Evolutionary conservation across 2,329 filamentous ascomycete species (phyloP).

Genomic region (Fusarium globosum): DNA sequence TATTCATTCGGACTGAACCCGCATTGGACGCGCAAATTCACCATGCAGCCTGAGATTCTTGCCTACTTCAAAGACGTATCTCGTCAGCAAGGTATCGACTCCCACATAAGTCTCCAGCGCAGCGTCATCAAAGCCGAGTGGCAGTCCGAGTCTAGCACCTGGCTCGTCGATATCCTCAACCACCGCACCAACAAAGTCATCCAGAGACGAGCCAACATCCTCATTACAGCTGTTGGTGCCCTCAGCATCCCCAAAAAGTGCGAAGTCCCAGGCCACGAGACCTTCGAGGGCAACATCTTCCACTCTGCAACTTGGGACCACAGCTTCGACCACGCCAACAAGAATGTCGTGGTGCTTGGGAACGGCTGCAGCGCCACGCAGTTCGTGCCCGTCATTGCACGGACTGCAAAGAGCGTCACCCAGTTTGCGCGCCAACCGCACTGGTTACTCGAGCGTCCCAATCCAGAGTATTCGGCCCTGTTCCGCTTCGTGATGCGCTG

Average conservation of each 20-base stretch:
- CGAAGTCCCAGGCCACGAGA: background rate
- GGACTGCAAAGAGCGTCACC: background rate
- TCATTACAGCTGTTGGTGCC: background rate
- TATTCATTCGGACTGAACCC: background rate
- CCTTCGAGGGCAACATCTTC: background rate
- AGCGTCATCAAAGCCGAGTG: background rate
- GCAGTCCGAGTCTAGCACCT: background rate
- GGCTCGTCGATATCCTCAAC: background rate
- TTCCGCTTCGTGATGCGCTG: background rate
- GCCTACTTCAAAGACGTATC: background rate
- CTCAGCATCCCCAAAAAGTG: background rate
- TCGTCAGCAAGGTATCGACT: background rate
- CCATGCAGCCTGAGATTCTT: background rate
- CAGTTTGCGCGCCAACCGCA: background rate
- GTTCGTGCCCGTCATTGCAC: background rate
- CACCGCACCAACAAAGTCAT: background rate
- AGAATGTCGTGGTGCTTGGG: background rate
- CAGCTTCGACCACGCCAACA: background rate
- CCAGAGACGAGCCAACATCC: background rate
- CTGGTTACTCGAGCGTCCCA: background rate
- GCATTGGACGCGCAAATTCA: background rate
- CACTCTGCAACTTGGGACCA: background rate
- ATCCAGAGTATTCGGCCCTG: background rate
- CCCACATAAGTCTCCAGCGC: background rate
- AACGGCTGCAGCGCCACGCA: background rate